phyloP scores from a whole-genome alignment of 148 eudicot genomes.

The Gaultheria prostrata region DNA sequence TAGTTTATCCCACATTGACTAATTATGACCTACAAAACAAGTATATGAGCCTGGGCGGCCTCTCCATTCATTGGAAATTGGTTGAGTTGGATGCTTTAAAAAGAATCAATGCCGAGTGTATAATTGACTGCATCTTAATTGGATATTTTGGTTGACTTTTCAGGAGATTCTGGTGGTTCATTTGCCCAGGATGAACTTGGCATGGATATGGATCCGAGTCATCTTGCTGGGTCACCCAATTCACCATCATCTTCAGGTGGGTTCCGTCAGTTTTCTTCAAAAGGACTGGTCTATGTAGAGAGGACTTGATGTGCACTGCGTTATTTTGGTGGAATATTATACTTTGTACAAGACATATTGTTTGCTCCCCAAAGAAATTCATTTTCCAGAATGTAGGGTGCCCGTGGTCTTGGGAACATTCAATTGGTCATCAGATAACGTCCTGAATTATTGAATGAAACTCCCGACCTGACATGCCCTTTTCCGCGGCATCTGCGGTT shows the following conservation, averaged over 20 bases:
- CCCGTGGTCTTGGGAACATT: constrained; percentile 84
- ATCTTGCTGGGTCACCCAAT: constrained; percentile 61
- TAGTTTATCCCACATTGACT: no score
- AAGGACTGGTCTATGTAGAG: constrained; percentile 94
- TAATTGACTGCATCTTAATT: constrained; percentile 13
- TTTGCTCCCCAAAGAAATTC: constrained; percentile 52
- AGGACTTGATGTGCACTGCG: constrained; percentile 78
- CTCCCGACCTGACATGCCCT: constrained; percentile 60
- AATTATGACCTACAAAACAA: no score
- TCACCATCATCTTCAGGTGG: constrained; percentile 99
- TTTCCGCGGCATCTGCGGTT: constrained; percentile 56
- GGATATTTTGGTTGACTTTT: constrained; percentile 9
- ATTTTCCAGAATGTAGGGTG: constrained; percentile 76
- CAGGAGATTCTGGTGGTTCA: constrained; percentile 87
- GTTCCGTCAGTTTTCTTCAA: constrained; percentile 94
- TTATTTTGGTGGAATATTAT: constrained; percentile 65
- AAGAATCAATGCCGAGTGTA: background rate
- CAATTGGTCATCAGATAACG: constrained; percentile 63
- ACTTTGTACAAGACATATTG: constrained; percentile 73
- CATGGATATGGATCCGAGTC: constrained; percentile 60
- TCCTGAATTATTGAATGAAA: constrained; percentile 63
- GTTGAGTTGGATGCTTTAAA: no score
- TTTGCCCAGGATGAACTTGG: constrained; percentile 70
- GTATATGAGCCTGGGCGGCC: no score
- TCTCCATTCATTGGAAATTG: no score